Evolutionary conservation across 177 flowering plant genomes (phyloP).

Genomic region (Vitis hybrid): DNA sequence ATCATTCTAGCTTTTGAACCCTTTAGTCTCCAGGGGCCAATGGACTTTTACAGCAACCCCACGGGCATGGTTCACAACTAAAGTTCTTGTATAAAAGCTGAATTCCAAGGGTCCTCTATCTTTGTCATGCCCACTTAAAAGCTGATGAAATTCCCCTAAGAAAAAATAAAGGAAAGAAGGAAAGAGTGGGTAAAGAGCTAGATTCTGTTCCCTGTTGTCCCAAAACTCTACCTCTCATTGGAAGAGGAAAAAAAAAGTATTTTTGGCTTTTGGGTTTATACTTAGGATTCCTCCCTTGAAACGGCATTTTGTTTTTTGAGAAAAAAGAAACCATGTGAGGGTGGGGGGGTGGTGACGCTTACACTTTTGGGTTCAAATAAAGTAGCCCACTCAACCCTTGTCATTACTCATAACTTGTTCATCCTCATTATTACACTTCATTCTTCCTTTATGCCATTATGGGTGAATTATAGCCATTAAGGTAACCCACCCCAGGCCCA

Average conservation of each 20-base stretch:
- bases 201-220: constrained; percentile 18
- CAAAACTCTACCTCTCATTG: constrained; percentile 13
- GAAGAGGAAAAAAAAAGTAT: constrained; percentile 18
- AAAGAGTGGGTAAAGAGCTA: constrained; percentile 10
- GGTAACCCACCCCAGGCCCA: constrained; percentile 12
- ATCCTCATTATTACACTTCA: not conserved
- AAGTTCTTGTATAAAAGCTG: constrained; percentile 27
- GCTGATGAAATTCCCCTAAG: constrained; percentile 17
- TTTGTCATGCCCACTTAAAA: constrained; percentile 28
- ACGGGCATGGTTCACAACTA: constrained; percentile 28
- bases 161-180: constrained; percentile 5
- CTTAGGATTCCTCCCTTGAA: constrained; percentile 48
- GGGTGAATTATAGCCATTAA: constrained; percentile 12
- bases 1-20: constrained; percentile 35
- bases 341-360: not conserved
- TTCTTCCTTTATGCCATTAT: not conserved
- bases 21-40: constrained; percentile 27
- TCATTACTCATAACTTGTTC: too few relatives aligned
- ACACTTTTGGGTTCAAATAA: not conserved
- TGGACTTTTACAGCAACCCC: constrained; percentile 31
- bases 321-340: not conserved
- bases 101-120: constrained; percentile 25
- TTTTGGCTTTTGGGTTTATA: constrained; percentile 41
- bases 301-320: constrained; percentile 13
- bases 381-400: not conserved